Percentiles rank a stretch among this genome's conserved stretches.
Conservation (phyloP, 805 yeast species). For the Yarrowia sp. region DNA sequence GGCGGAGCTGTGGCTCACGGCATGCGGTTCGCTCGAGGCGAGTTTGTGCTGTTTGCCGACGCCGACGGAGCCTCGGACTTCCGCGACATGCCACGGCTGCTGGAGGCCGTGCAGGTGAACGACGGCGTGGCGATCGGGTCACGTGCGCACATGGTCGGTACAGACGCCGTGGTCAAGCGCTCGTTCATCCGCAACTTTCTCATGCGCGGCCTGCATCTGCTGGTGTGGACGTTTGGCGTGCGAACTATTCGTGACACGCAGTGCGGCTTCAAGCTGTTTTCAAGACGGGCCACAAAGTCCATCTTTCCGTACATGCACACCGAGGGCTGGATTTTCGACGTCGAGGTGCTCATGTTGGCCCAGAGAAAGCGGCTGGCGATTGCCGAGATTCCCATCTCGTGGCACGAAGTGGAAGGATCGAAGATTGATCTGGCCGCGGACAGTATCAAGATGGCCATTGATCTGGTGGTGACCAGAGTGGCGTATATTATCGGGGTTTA, state of each 20-base stretch:
- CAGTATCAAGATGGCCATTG: constrained; percentile 91
- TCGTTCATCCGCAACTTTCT: constrained; percentile 85
- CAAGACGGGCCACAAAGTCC: constrained; percentile 64
- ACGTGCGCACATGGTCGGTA: constrained; percentile 93
- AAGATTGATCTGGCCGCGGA: constrained; percentile 92
- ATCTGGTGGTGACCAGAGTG: constrained; percentile 85
- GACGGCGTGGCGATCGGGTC: constrained; percentile 86
- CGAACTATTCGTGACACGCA: constrained; percentile 89
- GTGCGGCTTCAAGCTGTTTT: constrained; percentile 95
- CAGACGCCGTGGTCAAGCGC: constrained; percentile 96
- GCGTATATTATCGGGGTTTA: constrained; percentile 89
- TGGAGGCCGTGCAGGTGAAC: constrained; percentile 52
- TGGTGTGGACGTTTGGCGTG: constrained; percentile 89
- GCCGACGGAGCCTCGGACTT: constrained; percentile 97
- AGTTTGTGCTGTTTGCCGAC: constrained; percentile 84
- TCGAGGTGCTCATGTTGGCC: constrained; percentile 85
- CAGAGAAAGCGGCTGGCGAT: constrained; percentile 70
- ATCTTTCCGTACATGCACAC: constrained; percentile 94
- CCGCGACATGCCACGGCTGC: constrained; percentile 65
- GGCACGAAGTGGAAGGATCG: constrained; percentile 98
- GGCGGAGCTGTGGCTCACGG: constrained; percentile 98
- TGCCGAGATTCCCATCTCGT: constrained; percentile 82
- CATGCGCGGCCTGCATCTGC: constrained; percentile 89
- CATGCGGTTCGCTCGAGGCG: constrained; percentile 73
- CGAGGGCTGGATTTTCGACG: constrained; percentile 98